Evolutionary conservation across 139 green algal species (phyloP).

Genomic region (Mychonastes homosphaera): DNA sequence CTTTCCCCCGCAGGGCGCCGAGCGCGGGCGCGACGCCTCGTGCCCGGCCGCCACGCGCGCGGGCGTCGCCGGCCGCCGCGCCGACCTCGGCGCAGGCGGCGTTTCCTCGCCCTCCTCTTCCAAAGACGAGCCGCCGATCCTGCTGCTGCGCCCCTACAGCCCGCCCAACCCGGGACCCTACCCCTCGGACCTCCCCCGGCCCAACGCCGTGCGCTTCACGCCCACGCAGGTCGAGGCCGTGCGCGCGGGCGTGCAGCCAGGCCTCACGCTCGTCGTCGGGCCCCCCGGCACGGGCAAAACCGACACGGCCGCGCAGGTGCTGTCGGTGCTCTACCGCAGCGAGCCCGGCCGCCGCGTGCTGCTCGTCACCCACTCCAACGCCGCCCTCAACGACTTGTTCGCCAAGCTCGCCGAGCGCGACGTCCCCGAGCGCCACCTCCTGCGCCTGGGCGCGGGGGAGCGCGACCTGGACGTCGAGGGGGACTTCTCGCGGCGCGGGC

Average conservation of each 20-base stretch:
- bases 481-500: slow-evolving; percentile 73
- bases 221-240: slow-evolving; percentile 76
- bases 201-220: slow-evolving; percentile 91
- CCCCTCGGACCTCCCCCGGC: slow-evolving; percentile 62
- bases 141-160: slow-evolving; percentile 67
- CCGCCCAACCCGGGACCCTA: slow-evolving; percentile 78
- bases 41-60: too few species aligned
- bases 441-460: slow-evolving; percentile 91
- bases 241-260: slow-evolving; percentile 66
- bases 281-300: slow-evolving; percentile 96
- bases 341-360: slow-evolving; percentile 82
- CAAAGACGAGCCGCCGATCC: slow-evolving; percentile 11
- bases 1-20: slow-evolving; percentile 40
- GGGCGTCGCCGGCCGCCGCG: not conserved
- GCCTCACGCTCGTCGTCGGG: slow-evolving; percentile 93
- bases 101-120: not conserved
- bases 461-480: slow-evolving; percentile 78
- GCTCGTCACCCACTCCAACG: slow-evolving; percentile 96
- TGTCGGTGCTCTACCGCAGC: slow-evolving; percentile 85
- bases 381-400: slow-evolving; percentile 94
- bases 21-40: not conserved
- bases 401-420: slow-evolving; percentile 83
- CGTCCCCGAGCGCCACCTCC: slow-evolving; percentile 73
- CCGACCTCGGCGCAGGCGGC: not conserved
- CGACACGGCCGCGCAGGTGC: slow-evolving; percentile 82